Percentiles rank a stretch among this genome's conserved stretches.
These are phyloP conservation scores for Stentor roeselii DNA, from an alignment of 73 alveolate genomes.

Conservation along the genomic window DNA sequence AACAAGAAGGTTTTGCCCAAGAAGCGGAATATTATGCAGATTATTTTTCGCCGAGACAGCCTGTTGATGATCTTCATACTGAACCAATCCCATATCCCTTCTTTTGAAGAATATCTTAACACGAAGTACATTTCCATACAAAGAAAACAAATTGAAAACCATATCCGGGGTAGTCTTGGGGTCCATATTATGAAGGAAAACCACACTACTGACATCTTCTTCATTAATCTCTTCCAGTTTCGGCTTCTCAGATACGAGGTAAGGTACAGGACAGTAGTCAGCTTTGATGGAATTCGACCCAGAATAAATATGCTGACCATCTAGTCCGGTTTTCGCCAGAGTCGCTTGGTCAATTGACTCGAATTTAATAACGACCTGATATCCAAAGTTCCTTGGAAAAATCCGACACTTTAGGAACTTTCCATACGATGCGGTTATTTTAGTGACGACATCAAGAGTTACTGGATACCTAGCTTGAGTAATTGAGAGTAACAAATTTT, in stretches of 20 bases:
- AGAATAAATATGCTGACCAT: slow-evolving; percentile 17
- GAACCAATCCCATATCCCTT: slow-evolving; percentile 32
- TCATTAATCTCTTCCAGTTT: slow-evolving; percentile 19
- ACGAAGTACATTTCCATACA: slow-evolving; percentile 30
- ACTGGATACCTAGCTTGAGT: slow-evolving; percentile 25
- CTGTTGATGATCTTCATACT: slow-evolving; percentile 17
- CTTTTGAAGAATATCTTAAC: slow-evolving; percentile 23
- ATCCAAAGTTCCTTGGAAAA: slow-evolving; percentile 19
- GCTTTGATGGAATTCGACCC: slow-evolving; percentile 18
- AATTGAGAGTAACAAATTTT: background rate
- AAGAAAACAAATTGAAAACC: slow-evolving; percentile 29
- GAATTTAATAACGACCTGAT: slow-evolving; percentile 11
- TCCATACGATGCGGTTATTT: slow-evolving; percentile 19
- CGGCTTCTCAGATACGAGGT: background rate
- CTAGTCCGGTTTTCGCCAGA: background rate
- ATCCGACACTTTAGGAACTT: background rate
- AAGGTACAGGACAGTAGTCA: background rate
- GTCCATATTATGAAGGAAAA: slow-evolving; percentile 16
- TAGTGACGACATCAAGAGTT: background rate
- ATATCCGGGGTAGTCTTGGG: slow-evolving; percentile 17
- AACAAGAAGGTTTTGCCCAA: slow-evolving; percentile 29
- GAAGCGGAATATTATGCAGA: slow-evolving; percentile 20
- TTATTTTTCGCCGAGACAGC: slow-evolving; percentile 20
- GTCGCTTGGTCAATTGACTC: background rate
- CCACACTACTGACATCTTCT: slow-evolving; percentile 26